Percentiles rank a stretch among this genome's conserved stretches.
Evolutionary conservation across 2,329 filamentous ascomycete species (phyloP).

Genomic region (Talaromyces atroroseus): DNA sequence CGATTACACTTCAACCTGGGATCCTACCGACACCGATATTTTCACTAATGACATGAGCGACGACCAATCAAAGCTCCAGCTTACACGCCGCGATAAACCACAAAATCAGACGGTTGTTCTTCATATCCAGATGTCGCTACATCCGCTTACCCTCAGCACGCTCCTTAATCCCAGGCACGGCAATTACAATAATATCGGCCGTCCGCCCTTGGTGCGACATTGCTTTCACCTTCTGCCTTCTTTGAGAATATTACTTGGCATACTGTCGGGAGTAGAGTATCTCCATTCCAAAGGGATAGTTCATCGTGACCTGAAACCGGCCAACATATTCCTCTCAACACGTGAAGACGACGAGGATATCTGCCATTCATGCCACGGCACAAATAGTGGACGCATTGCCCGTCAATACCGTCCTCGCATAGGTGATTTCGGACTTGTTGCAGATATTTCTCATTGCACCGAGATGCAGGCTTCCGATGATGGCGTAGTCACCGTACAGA

Average conservation of each 20-base stretch:
- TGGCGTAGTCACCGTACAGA: conserved; percentile 17
- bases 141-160: conserved; percentile 57
- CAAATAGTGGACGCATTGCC: conserved; percentile 18
- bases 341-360: conserved; percentile 43
- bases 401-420: conserved; percentile 55
- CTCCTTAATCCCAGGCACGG: conserved; percentile 45
- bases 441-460: conserved; percentile 44
- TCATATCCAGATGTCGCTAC: conserved; percentile 64
- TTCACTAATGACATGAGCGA: conserved; percentile 39
- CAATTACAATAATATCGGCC: conserved; percentile 9
- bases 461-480: conserved; percentile 19
- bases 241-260: conserved; percentile 52
- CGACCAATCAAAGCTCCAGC: conserved; percentile 29
- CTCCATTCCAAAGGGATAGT: conserved; percentile 57
- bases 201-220: conserved; percentile 40
- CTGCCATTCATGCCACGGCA: conserved; percentile 42
- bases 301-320: conserved; percentile 64
- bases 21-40: conserved; percentile 32
- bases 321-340: conserved; percentile 59
- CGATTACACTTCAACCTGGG: conserved; percentile 31
- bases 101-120: conserved; percentile 44
- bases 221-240: conserved; percentile 59
- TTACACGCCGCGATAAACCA: conserved; percentile 21
- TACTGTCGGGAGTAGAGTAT: conserved; percentile 61
- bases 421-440: conserved; percentile 63